Conservation (phyloP, 169 alveolate genomes). For the Plasmodium relictum region DNA sequence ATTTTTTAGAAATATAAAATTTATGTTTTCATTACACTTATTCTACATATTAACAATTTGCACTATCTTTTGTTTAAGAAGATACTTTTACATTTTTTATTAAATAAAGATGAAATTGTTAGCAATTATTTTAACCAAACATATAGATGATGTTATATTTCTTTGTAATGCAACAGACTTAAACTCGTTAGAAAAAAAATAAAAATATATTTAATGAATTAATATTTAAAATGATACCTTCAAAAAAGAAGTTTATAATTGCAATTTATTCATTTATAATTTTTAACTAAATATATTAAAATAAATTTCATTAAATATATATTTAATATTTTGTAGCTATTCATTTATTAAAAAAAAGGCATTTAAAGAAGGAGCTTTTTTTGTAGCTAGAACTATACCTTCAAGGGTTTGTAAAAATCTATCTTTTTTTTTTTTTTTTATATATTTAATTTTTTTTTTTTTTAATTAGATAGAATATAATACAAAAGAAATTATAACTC, state of each 20-base stretch:
- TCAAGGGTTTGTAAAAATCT: constrained; percentile 67
- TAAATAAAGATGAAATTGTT: constrained; percentile 51
- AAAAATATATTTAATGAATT: background rate
- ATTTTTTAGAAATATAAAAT: too few species aligned
- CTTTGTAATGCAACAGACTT: constrained; percentile 75
- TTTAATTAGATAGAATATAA: constrained; percentile 59
- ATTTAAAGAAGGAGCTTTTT: constrained; percentile 73
- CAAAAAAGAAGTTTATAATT: background rate
- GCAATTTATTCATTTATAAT: background rate
- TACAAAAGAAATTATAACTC: constrained; percentile 74
- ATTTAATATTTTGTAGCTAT: constrained; percentile 42
- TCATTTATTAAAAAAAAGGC: constrained; percentile 76
- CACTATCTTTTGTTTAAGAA: background rate
- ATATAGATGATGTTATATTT: constrained; percentile 66
- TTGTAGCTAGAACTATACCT: constrained; percentile 76
- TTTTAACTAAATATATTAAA: background rate
- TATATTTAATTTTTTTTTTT: background rate
- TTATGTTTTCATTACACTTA: too few species aligned
- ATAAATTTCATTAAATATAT: background rate
- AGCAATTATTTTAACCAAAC: constrained; percentile 72
- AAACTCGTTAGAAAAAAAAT: constrained; percentile 55
- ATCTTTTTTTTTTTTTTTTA: background rate
- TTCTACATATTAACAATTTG: too few species aligned
- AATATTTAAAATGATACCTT: background rate
- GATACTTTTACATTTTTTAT: too few species aligned